phyloP scores from a whole-genome alignment of 2,329 filamentous ascomycete species.

The Pseudonectria buxi region DNA sequence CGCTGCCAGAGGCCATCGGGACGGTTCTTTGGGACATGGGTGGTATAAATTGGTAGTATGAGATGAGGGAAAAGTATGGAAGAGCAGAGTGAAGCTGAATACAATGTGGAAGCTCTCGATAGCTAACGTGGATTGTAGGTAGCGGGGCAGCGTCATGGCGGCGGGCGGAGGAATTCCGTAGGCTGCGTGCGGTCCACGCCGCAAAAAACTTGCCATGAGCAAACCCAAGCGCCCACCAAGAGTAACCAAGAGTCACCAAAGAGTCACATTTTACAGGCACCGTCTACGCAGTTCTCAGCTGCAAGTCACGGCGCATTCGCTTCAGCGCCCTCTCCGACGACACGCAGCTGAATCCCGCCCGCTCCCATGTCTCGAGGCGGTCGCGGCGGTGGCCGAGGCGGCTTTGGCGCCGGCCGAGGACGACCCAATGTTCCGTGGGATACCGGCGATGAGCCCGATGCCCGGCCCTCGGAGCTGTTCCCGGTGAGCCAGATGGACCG shows the following conservation, averaged over 20 bases:
- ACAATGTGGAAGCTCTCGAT: too few relatives aligned
- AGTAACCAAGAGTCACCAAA: too few relatives aligned
- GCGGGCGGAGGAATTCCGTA: conserved; percentile 5
- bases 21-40: conserved; percentile 27
- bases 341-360: neutral
- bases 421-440: conserved; percentile 46
- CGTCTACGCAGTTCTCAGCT: too few relatives aligned
- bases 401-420: conserved; percentile 41
- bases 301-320: too few relatives aligned
- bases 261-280: too few relatives aligned
- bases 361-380: conserved; percentile 45
- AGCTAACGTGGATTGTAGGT: neutral
- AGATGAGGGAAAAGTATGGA: too few relatives aligned
- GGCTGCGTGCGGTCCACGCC: conserved; percentile 9
- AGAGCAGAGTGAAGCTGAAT: too few relatives aligned
- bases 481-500: neutral
- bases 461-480: conserved; percentile 52
- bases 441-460: conserved; percentile 47
- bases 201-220: conserved; percentile 13
- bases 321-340: too few relatives aligned
- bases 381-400: conserved; percentile 45
- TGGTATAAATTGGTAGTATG: neutral
- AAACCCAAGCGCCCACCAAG: too few relatives aligned
- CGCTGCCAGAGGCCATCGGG: conserved; percentile 24
- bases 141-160: conserved; percentile 9